Evolutionary conservation across 2,329 filamentous ascomycete genomes (phyloP).

Genomic region (Hymenoscyphus linearis): DNA sequence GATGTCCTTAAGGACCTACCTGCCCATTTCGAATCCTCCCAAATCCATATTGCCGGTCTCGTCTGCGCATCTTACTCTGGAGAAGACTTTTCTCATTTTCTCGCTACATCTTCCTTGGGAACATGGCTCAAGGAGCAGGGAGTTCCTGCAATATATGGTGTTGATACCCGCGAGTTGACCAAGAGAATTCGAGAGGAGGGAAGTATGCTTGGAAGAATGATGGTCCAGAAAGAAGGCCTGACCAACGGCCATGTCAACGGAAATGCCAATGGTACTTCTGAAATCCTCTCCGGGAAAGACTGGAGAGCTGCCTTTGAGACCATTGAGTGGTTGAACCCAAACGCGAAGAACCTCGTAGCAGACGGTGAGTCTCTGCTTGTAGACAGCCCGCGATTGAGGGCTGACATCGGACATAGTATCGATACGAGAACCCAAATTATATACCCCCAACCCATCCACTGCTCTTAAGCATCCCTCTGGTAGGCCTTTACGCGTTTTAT

Average conservation of each 20-base stretch:
- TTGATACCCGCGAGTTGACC: conserved; percentile 89
- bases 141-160: conserved; percentile 87
- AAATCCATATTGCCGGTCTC: conserved; percentile 92
- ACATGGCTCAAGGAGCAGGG: conserved; percentile 95
- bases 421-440: conserved; percentile 78
- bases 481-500: conserved; percentile 79
- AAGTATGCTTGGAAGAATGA: conserved; percentile 90
- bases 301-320: conserved; percentile 62
- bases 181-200: conserved; percentile 92
- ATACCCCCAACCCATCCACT: conserved; percentile 65
- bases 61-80: conserved; percentile 88
- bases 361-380: conserved; percentile 65
- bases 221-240: conserved; percentile 58
- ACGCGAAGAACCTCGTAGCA: conserved; percentile 85
- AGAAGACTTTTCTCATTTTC: conserved; percentile 91
- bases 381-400: conserved; percentile 25
- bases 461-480: conserved; percentile 84
- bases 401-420: conserved; percentile 63
- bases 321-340: conserved; percentile 87
- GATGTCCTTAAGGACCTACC: conserved; percentile 80
- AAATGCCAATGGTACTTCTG: conserved; percentile 36
- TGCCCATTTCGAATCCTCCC: conserved; percentile 83
- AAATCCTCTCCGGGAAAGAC: conserved; percentile 36
- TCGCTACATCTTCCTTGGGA: conserved; percentile 85
- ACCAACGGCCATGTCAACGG: conserved; percentile 40